phyloP scores from a whole-genome alignment of 2,329 filamentous ascomycete species.

The Ciborinia camelliae region DNA sequence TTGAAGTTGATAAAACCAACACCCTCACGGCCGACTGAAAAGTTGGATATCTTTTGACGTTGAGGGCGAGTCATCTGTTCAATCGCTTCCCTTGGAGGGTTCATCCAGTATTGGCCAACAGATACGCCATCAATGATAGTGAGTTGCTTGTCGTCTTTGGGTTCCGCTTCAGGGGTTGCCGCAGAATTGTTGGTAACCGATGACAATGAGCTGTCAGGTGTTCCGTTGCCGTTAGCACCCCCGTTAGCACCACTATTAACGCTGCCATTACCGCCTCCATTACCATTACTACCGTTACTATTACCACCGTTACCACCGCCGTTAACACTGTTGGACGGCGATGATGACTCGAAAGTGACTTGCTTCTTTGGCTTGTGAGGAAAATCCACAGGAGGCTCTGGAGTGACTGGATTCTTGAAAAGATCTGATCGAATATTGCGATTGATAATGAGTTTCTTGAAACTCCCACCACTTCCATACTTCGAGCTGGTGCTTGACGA shows the following conservation, averaged over 20 bases:
- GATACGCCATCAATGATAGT: constrained; percentile 59
- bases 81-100: constrained; percentile 70
- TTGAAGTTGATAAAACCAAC: constrained; percentile 82
- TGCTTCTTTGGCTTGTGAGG: constrained; percentile 66
- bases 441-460: constrained; percentile 93
- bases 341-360: constrained; percentile 75
- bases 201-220: constrained; percentile 29
- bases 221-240: constrained; percentile 43
- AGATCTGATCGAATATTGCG: constrained; percentile 74
- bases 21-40: constrained; percentile 78
- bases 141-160: constrained; percentile 65
- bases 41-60: constrained; percentile 67
- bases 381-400: constrained; percentile 37
- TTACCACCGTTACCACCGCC: neutral
- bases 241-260: constrained; percentile 43
- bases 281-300: too few species aligned
- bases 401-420: constrained; percentile 54
- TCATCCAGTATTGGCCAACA: constrained; percentile 82
- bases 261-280: neutral
- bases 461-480: constrained; percentile 64
- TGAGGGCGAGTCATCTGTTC: constrained; percentile 76
- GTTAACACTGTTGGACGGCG: constrained; percentile 29
- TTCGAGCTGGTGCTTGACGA: constrained; percentile 63
- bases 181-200: constrained; percentile 43
- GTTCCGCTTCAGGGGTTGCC: constrained; percentile 60